Base-by-base conservation (phyloP, 2,329 filamentous ascomycete genomes). In the Saccharata proteae region DNA sequence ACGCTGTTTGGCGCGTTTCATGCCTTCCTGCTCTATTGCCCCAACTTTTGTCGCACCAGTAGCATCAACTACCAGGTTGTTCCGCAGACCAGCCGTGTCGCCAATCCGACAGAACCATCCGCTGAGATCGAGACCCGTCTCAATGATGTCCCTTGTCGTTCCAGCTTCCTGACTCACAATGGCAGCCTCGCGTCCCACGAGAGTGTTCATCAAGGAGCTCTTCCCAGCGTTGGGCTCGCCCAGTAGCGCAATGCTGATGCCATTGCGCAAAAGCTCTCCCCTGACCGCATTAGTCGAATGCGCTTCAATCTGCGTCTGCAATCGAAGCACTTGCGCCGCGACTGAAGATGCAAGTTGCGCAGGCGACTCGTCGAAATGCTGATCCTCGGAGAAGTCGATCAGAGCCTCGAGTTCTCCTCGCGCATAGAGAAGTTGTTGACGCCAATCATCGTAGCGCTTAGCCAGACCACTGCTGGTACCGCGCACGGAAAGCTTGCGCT, bases 331-430 rank as follows among this genome's bases (percentile, higher is more conserved):
- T 47, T 85, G 74, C 1, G 42, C 43, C 2, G 74, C 69, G 17
- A 94, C 81, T 29, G 76, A 83, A 1, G 49, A 53, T 26, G 92
- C 67, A 14, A 96, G 64, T 34, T 80, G 70, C 0, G 67, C 59
- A 1, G 84, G 80, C 3, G 82, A 78, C 55, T 93, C 85, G 43
- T 96, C 86, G 47, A 98, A 93, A 59, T 96, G 82, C 57, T 98
- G 88, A 47, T 96, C 90, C 53, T 98, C 90, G 1, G 83, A 80
- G 52, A 98, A 98, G 56, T 98, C 90, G 39, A 98, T 96, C 43
- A 98, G 60, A 0, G 90, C 90, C 57, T 98, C 90, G 22, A 98
- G 67, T 58, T 96, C 86, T 7, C 84, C 90, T 2, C 90, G 74
- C 7, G 86, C 86, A 39, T 79, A 68, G 5, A 96, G 63, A 12